Evolutionary conservation across 2,329 filamentous ascomycete genomes (phyloP), one percentile per base, ranked within the genome.

Genomic region (Fusarium sororula): DNA sequence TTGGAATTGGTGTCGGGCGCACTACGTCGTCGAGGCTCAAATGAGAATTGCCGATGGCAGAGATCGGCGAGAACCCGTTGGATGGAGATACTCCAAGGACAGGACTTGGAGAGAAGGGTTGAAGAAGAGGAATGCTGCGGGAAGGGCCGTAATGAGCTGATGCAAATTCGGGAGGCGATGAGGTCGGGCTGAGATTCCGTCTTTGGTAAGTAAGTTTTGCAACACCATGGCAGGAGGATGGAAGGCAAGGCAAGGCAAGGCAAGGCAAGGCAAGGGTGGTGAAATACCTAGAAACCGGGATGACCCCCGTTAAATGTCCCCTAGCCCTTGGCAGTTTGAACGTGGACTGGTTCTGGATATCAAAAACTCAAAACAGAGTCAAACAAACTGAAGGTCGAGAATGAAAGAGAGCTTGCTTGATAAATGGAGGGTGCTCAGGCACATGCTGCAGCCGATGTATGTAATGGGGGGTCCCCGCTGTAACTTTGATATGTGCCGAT

Each of bases 111-210:
- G 39, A 73, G 56, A 66, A 69, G 44, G 66, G 65, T 65, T 66
- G 44, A 51, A 55, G 70, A 68, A 62, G 71, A 70, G 62, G 67
- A 70, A 76, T 64, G 66, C 60, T 67, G 66, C 72, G 72, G 72
- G 66, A 78, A 77, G 68, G 74, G 63, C 72, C 59, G 77, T 63
- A 64, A 70, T 78, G 77, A 78, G 75, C 70, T 77, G 77, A 78
- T 78, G 74, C 72, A 75, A 64, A 69, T 66, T 68, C 38, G 50
- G 72, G 70, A 70, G 60, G 54, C 55, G 68, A 76, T 70, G 74
- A 75, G 60, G 57, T 74, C 63, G 73, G 68, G 63, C 64, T 72
- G 51, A 58, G 64, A 63, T 61, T 68, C 67, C 72, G 70, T 68
- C 68, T 66, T 72, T 66, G 68, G 72, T 42, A 74, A 74, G 64